phyloP scores from a whole-genome alignment of 768 basidiomycete genomes.

The Rhodotorula sphaerocarpa region DNA sequence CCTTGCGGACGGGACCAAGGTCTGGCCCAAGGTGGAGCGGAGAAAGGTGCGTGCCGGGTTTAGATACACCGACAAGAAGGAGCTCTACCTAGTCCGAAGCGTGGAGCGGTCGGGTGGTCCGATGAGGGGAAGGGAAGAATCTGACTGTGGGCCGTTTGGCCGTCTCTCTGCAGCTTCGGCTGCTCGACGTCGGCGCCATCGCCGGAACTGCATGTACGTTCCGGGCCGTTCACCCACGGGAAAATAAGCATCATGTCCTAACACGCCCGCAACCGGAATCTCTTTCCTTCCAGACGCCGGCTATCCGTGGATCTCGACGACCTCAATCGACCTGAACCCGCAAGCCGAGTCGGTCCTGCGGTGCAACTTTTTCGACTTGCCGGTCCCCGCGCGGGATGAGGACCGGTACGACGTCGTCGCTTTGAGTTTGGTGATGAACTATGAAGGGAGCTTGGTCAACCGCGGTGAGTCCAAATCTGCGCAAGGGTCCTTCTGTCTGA shows the following conservation, averaged over 20 bases:
- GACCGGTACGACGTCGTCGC: slow-evolving; percentile 34
- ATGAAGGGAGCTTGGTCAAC: slow-evolving; percentile 29
- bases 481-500: too few species aligned
- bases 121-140: too few species aligned
- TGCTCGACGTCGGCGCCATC: slow-evolving; percentile 36
- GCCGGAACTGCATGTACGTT: slow-evolving; percentile 27
- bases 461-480: slow-evolving; percentile 33
- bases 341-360: slow-evolving; percentile 33
- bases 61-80: too few species aligned
- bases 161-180: slow-evolving; percentile 8
- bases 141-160: not conserved
- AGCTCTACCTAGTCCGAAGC: too few species aligned
- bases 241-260: too few species aligned
- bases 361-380: slow-evolving; percentile 38
- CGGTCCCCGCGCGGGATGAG: slow-evolving; percentile 5
- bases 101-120: too few species aligned
- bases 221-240: too few species aligned
- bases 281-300: not conserved
- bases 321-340: slow-evolving; percentile 39
- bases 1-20: slow-evolving; percentile 20
- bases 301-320: slow-evolving; percentile 33
- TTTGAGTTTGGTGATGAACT: slow-evolving; percentile 38
- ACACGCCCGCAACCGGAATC: not conserved
- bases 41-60: slow-evolving; percentile 24
- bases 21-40: slow-evolving; percentile 9